These are phyloP conservation scores for Pythium brassicae DNA, from an alignment of 352 stramenopile species.

Conservation along the genomic window DNA sequence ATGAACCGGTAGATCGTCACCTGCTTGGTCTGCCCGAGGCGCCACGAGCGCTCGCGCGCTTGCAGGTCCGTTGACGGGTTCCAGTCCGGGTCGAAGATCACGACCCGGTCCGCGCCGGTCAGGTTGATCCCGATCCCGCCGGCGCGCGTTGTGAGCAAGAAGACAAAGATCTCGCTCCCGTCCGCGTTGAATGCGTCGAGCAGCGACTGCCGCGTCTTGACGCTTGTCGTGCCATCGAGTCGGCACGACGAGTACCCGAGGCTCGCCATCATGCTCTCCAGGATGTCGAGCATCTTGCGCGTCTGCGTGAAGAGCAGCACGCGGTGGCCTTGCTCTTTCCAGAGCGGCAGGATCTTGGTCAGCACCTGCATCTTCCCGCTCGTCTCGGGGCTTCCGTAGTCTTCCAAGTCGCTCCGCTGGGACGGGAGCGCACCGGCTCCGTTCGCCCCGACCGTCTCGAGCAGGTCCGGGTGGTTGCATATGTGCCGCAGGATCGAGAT, in stretches of 20 bases:
- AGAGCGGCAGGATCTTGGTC: constrained; percentile 92
- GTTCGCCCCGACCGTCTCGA: constrained; percentile 44
- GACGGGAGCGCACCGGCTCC: constrained; percentile 1
- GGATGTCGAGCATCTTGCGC: constrained; percentile 96
- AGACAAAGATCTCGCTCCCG: constrained; percentile 73
- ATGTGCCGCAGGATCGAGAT: constrained; percentile 97
- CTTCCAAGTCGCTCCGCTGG: constrained; percentile 3
- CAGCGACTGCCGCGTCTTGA: constrained; percentile 90
- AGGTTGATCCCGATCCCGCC: constrained; percentile 97
- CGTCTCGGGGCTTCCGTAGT: constrained; percentile 48
- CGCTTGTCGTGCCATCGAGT: constrained; percentile 96
- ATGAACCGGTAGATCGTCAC: constrained; percentile 93
- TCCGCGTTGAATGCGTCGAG: constrained; percentile 96
- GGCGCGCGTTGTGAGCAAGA: constrained; percentile 83
- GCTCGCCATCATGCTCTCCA: constrained; percentile 89
- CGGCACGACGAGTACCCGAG: constrained; percentile 90
- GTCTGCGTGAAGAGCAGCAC: constrained; percentile 98
- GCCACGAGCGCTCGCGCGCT: constrained; percentile 96
- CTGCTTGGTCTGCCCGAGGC: constrained; percentile 87
- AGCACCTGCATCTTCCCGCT: constrained; percentile 98
- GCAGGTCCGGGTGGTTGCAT: constrained; percentile 97
- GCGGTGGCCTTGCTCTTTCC: constrained; percentile 94
- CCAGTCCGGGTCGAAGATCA: constrained; percentile 99
- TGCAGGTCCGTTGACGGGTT: constrained; percentile 97
- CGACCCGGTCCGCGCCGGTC: constrained; percentile 93